Percentiles rank a stretch among this genome's conserved stretches.
Conservation (phyloP, 129 eudicot genomes). For the Glebionis coronaria region DNA sequence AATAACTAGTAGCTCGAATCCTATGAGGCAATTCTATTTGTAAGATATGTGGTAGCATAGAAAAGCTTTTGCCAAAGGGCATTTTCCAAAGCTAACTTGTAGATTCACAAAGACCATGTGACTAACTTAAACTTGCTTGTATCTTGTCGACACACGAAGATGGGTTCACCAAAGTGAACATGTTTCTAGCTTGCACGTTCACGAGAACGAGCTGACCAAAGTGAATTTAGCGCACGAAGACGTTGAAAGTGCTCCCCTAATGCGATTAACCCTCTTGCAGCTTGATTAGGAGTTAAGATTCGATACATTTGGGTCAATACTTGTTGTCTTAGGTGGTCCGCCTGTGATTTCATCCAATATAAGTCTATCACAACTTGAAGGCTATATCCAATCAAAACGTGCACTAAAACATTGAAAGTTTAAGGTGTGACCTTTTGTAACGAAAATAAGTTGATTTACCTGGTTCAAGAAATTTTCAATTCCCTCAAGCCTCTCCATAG, state of each 20-base stretch:
- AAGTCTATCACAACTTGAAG: neutral
- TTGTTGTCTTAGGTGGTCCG: slow-evolving; percentile 89
- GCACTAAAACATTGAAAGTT: neutral
- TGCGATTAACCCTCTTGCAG: slow-evolving; percentile 81
- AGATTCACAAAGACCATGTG: neutral
- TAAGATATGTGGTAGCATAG: slow-evolving; percentile 7
- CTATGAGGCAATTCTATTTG: slow-evolving; percentile 27
- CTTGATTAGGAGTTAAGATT: slow-evolving; percentile 71
- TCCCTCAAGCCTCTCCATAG: slow-evolving; percentile 70
- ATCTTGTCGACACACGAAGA: neutral
- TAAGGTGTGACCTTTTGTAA: neutral
- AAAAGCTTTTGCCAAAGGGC: neutral
- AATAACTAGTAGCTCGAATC: neutral
- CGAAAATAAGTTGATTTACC: slow-evolving; percentile 33
- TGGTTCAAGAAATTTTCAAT: slow-evolving; percentile 76
- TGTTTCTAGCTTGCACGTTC: slow-evolving; percentile 30
- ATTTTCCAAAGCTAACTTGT: slow-evolving; percentile 20
- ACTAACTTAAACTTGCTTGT: slow-evolving; percentile 2
- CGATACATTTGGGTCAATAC: slow-evolving; percentile 65
- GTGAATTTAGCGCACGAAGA: slow-evolving; percentile 71
- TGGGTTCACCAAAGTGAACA: slow-evolving; percentile 5
- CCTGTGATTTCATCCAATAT: slow-evolving; percentile 38
- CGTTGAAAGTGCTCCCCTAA: slow-evolving; percentile 93
- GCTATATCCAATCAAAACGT: neutral
- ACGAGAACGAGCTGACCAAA: slow-evolving; percentile 79